Percentiles rank a stretch among this genome's conserved stretches.
Conservation (phyloP, 139 green algal species). For the Coelastrella sp. region DNA sequence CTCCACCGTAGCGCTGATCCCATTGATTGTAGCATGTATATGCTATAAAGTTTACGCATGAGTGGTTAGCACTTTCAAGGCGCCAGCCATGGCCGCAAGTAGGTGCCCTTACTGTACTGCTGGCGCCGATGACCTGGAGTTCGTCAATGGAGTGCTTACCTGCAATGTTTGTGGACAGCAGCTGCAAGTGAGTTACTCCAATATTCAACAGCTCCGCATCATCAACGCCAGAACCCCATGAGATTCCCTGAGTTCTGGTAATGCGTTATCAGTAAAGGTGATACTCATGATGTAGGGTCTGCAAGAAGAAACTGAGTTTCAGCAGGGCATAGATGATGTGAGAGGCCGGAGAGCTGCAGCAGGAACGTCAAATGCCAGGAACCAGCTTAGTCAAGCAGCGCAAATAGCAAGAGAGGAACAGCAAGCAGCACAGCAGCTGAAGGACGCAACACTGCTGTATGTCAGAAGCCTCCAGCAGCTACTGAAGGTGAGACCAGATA, state of each 20-base stretch:
- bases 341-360: conserved; percentile 10
- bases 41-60: too few species aligned
- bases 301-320: conserved; percentile 40
- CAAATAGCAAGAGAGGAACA: conserved; percentile 4
- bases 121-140: background rate
- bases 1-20: too few species aligned
- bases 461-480: conserved; percentile 13
- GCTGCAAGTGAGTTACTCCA: background rate
- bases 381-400: conserved; percentile 22
- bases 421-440: conserved; percentile 7
- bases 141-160: conserved; percentile 10
- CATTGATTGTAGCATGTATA: too few species aligned
- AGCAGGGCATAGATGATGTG: conserved; percentile 40
- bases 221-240: background rate
- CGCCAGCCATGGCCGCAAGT: too few species aligned
- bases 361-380: background rate
- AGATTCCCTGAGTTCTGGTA: too few species aligned
- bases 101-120: background rate
- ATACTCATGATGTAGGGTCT: conserved; percentile 8
- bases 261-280: too few species aligned
- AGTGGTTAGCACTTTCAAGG: too few species aligned
- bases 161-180: conserved; percentile 43
- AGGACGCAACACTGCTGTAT: background rate
- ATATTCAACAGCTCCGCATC: background rate
- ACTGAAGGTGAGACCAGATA: conserved; percentile 12